These are phyloP conservation scores for Globisporangium paddicum DNA, from an alignment of 352 stramenopile genomes.

Conservation along the genomic window DNA sequence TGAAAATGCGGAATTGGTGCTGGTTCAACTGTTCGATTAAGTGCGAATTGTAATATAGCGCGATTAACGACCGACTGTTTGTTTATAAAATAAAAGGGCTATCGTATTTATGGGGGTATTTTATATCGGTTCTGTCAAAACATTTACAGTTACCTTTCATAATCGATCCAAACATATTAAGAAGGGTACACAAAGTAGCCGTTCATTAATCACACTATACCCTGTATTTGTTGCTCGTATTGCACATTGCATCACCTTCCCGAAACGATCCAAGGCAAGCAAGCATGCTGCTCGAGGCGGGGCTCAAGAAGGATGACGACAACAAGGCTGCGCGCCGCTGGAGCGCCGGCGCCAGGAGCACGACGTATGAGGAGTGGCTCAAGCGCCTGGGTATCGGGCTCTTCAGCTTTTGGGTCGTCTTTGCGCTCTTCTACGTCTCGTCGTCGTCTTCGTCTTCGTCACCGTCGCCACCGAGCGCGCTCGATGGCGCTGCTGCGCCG, in stretches of 20 bases:
- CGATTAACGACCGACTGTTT: too few species aligned
- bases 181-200: too few species aligned
- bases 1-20: background rate
- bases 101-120: too few species aligned
- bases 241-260: too few species aligned
- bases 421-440: conserved; percentile 42
- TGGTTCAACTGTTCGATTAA: background rate
- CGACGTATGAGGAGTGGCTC: conserved; percentile 49
- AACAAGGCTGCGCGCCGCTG: conserved; percentile 34
- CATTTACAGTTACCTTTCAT: too few species aligned
- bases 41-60: conserved; percentile 1
- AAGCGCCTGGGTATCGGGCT: conserved; percentile 46
- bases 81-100: too few species aligned
- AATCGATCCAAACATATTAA: too few species aligned
- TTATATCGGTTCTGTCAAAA: too few species aligned
- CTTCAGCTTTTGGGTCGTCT: conserved; percentile 55
- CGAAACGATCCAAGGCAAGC: too few species aligned
- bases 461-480: background rate
- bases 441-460: background rate
- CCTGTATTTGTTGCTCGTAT: too few species aligned
- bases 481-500: background rate
- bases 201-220: too few species aligned
- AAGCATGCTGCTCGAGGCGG: conserved; percentile 68
- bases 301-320: conserved; percentile 49
- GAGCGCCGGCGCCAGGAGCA: conserved; percentile 12